These are phyloP conservation scores for Zygoascus hellenicus DNA, from an alignment of 1,139 yeast genomes.

Conservation along the genomic window DNA sequence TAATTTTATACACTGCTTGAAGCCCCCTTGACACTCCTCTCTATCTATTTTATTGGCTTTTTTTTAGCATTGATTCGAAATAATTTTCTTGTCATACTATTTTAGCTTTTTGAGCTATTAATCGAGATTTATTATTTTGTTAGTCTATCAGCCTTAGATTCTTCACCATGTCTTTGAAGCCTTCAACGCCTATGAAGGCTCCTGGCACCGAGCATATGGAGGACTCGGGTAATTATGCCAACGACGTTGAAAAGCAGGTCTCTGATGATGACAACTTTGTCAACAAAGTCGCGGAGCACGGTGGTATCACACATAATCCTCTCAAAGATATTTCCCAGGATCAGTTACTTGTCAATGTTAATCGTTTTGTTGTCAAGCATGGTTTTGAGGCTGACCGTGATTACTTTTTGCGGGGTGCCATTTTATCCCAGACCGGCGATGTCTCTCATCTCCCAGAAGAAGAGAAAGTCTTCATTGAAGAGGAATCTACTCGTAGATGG, in stretches of 20 bases:
- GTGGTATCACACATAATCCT: conserved; percentile 26
- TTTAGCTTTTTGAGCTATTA: no score
- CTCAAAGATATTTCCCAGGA: conserved; percentile 20
- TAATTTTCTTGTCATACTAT: no score
- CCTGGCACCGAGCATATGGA: conserved; percentile 15
- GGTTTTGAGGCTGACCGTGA: conserved; percentile 52
- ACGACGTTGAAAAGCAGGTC: conserved; percentile 10
- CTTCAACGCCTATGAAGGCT: conserved; percentile 21
- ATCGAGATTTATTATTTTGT: no score
- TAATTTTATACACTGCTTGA: no score
- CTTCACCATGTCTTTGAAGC: conserved; percentile 13
- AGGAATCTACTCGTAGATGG: conserved; percentile 59
- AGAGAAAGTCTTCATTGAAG: conserved; percentile 50
- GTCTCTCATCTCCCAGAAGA: conserved; percentile 56
- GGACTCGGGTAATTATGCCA: not conserved
- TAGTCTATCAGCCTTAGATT: not conserved
- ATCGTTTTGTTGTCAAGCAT: conserved; percentile 57
- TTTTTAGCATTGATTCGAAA: no score
- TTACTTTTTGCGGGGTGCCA: conserved; percentile 67
- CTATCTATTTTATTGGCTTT: no score
- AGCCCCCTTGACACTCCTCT: no score
- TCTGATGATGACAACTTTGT: conserved; percentile 14
- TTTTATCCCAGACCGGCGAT: conserved; percentile 62
- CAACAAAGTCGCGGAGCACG: conserved; percentile 19
- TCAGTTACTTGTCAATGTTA: conserved; percentile 51